These are phyloP conservation scores for Hypoxylon subgilvum DNA, from an alignment of 495 filamentous ascomycete species.

Conservation along the genomic window DNA sequence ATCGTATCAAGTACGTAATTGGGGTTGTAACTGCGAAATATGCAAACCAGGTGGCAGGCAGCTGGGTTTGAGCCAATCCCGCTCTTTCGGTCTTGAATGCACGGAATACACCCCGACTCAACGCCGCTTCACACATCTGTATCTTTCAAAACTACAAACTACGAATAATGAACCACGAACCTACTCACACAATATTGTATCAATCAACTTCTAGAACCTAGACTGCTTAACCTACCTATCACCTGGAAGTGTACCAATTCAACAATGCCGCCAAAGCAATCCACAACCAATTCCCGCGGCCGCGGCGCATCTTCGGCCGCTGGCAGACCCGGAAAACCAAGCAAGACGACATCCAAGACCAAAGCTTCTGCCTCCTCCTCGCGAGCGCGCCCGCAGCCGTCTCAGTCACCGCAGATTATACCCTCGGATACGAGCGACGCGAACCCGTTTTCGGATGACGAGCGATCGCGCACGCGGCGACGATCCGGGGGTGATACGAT, in stretches of 20 bases:
- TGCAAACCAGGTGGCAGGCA: too few species aligned
- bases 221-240: background rate
- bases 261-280: constrained; percentile 27
- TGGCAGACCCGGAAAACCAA: constrained; percentile 6
- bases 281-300: constrained; percentile 16
- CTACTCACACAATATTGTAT: background rate
- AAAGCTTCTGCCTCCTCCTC: constrained; percentile 16
- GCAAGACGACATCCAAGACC: background rate
- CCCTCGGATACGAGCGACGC: constrained; percentile 22
- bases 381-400: constrained; percentile 6
- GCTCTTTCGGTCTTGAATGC: too few species aligned
- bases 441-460: constrained; percentile 36
- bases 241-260: background rate
- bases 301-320: constrained; percentile 21
- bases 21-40: too few species aligned
- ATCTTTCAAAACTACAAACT: too few species aligned
- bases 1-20: too few species aligned
- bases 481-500: constrained; percentile 13
- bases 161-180: background rate
- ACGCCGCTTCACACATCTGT: too few species aligned
- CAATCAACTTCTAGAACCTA: background rate
- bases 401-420: constrained; percentile 5
- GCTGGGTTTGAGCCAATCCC: too few species aligned
- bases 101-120: too few species aligned
- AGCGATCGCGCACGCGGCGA: constrained; percentile 1